Base-by-base conservation (phyloP, 2,329 filamentous ascomycete genomes). In the Coniella vitis region DNA sequence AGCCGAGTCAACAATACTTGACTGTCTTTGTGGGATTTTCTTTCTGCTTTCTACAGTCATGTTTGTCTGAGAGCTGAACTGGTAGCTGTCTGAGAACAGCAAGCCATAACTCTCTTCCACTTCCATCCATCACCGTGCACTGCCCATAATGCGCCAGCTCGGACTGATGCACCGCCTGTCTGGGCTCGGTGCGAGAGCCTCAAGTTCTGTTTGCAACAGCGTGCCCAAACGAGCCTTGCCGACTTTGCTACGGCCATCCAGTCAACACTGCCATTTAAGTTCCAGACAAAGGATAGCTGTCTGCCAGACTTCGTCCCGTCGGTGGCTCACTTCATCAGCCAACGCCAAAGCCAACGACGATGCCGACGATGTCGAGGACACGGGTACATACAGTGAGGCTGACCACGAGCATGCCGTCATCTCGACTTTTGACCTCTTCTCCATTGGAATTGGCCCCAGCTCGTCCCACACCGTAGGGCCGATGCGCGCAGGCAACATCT, bases 381-480 rank as follows among this genome's bases (percentile, higher is more conserved):
- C 63, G 2, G 69, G 70, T 45, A 68, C 65, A 10, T 74, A 75
- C 58, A 74, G 68, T 52, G 72, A 75, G 54, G 65, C 71, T 1
- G 71, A 73, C 41, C 69, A 72, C 40, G 72, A 75, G 55, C 72
- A 75, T 55, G 72, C 72, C 50, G 72, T 75, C 57, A 75, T 75
- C 49, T 75, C 72, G 2, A 71, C 72, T 0, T 75, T 75, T 53
- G 72, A 75, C 56, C 64, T 75, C 31, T 75, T 75, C 59, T 74
- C 71, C 29, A 73, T 75, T 45, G 72, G 72, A 55, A 74, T 75
- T 54, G 72, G 72, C 0, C 72, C 72, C 10, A 75, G 72, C 0
- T 75, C 72, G 2, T 75, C 72, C 10, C 72, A 75, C 58, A 75
- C 72, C 0, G 72, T 75, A 20, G 72, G 72, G 1, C 72, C 72